phyloP scores from a whole-genome alignment of 306 rosid genomes.

The Cucumis hystrix region DNA sequence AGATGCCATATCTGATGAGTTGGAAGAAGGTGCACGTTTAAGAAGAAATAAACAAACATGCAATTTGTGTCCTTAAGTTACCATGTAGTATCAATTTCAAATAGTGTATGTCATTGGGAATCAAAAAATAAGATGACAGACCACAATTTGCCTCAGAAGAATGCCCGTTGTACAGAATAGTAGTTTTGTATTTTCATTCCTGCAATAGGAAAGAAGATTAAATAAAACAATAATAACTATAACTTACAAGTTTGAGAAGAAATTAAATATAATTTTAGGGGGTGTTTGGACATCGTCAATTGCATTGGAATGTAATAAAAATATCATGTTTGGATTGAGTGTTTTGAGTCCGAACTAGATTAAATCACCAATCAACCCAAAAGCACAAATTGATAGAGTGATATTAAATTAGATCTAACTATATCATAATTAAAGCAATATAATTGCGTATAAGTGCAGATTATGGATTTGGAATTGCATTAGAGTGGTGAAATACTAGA shows the following conservation, averaged over 20 bases:
- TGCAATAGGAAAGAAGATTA: slow-evolving; percentile 14
- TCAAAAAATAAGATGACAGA: slow-evolving; percentile 16
- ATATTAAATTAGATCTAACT: no score
- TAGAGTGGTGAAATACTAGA: no score
- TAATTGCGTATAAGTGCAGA: no score
- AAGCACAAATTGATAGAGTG: no score
- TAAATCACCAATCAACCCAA: no score
- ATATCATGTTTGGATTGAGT: no score
- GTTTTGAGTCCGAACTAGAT: no score
- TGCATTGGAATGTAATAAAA: no score
- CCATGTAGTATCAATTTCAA: not conserved
- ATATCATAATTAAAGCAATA: no score
- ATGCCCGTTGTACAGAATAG: slow-evolving; percentile 91
- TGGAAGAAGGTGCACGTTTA: not conserved
- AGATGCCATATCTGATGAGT: not conserved
- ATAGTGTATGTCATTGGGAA: not conserved
- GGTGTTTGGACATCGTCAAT: no score
- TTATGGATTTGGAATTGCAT: no score
- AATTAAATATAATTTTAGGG: not conserved
- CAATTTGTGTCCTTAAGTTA: not conserved
- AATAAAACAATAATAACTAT: not conserved
- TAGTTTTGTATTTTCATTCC: slow-evolving; percentile 85
- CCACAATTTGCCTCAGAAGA: slow-evolving; percentile 81
- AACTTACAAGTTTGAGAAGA: not conserved
- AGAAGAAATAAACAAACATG: not conserved